A percentile compares a stretch with the other conserved stretches of the same genome.
Evolutionary conservation across 1,284 basidiomycete species (phyloP).

Genomic region (Trichosporon faecale): DNA sequence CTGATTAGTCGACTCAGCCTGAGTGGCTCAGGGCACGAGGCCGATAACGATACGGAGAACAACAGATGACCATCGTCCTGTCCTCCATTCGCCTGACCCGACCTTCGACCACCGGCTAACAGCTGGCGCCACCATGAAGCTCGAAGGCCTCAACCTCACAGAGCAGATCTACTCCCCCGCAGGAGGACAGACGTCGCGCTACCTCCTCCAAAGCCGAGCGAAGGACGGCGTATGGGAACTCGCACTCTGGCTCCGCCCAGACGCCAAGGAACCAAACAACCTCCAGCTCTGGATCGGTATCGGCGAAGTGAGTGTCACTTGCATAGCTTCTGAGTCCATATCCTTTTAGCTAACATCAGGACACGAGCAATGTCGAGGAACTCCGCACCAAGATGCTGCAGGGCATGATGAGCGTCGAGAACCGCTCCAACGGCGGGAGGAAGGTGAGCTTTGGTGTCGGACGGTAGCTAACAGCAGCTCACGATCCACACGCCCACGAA

Average conservation of each 20-base stretch:
- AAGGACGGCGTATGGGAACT: slow-evolving; percentile 17
- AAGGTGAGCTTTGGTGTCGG: slow-evolving; percentile 12
- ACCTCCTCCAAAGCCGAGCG: slow-evolving; percentile 16
- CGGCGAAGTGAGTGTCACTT: background rate
- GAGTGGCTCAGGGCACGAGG: background rate
- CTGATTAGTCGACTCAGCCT: background rate
- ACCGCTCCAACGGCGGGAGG: slow-evolving; percentile 4
- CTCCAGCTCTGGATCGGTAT: background rate
- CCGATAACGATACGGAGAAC: background rate
- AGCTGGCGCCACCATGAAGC: background rate
- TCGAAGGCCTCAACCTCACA: slow-evolving; percentile 17
- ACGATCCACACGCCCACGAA: slow-evolving; percentile 10
- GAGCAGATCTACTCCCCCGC: slow-evolving; percentile 22
- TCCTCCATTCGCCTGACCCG: background rate
- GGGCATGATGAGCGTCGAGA: slow-evolving; percentile 22
- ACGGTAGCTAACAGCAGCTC: slow-evolving; percentile 17
- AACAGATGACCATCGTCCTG: background rate
- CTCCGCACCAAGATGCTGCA: slow-evolving; percentile 14
- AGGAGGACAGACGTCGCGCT: slow-evolving; percentile 5
- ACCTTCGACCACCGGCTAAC: background rate
- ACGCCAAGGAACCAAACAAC: slow-evolving; percentile 1
- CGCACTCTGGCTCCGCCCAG: slow-evolving; percentile 12
- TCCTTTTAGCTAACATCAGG: slow-evolving; percentile 12
- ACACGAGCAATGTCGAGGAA: slow-evolving; percentile 12
- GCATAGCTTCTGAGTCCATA: background rate